A percentile compares a stretch with the other conserved stretches of the same genome.
phyloP scores from a whole-genome alignment of 2,329 filamentous ascomycete genomes.

The Pseudogymnoascus sp. region DNA sequence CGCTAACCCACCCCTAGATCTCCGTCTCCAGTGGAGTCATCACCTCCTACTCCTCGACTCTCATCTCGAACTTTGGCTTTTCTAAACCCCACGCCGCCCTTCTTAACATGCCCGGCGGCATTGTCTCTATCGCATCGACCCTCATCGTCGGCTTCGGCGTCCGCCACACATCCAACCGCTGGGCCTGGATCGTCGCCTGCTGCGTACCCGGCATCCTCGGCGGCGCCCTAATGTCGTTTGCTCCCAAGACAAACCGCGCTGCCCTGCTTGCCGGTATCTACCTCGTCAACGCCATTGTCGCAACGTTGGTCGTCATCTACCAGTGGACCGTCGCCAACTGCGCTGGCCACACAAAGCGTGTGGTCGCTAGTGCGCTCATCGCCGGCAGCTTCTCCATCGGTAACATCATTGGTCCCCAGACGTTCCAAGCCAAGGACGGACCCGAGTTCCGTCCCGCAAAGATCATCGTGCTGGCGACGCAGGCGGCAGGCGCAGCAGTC shows the following conservation, averaged over 20 bases:
- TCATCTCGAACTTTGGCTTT: constrained; percentile 43
- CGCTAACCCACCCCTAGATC: constrained; percentile 28
- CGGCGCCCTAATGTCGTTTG: constrained; percentile 42
- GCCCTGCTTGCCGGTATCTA: constrained; percentile 43
- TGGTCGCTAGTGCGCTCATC: constrained; percentile 40
- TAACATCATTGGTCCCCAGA: constrained; percentile 49
- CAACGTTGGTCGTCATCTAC: constrained; percentile 39
- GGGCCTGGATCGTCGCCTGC: constrained; percentile 42
- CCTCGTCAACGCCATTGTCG: constrained; percentile 42
- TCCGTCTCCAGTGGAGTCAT: constrained; percentile 47
- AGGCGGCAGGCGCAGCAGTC: constrained; percentile 25
- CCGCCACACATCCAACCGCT: constrained; percentile 39
- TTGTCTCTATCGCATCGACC: constrained; percentile 44
- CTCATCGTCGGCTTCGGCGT: constrained; percentile 41
- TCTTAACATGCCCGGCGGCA: constrained; percentile 47
- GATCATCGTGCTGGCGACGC: constrained; percentile 42
- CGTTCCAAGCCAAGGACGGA: constrained; percentile 43
- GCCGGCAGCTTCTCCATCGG: constrained; percentile 42
- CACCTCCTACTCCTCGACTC: constrained; percentile 46
- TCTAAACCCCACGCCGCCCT: constrained; percentile 38
- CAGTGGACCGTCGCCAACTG: constrained; percentile 41
- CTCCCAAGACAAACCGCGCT: constrained; percentile 36
- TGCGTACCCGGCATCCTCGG: constrained; percentile 38
- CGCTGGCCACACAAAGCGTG: constrained; percentile 43
- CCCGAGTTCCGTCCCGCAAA: constrained; percentile 45